phyloP scores from a whole-genome alignment of 2,329 filamentous ascomycete species.

The Tolypocladium guangdongense region DNA sequence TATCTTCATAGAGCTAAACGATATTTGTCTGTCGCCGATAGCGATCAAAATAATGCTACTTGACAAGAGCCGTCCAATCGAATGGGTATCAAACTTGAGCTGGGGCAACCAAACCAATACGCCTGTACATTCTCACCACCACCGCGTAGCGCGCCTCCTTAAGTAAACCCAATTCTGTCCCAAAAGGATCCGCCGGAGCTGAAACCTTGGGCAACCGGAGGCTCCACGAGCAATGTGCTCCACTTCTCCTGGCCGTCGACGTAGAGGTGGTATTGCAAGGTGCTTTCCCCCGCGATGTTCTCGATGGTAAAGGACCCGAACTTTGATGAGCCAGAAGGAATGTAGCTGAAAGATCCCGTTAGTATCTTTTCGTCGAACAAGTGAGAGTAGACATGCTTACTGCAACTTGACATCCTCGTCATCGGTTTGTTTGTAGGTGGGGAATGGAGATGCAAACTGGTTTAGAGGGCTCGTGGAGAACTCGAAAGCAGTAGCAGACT shows the following conservation, averaged over 20 bases:
- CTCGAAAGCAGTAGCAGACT: conserved; percentile 64
- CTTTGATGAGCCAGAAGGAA: conserved; percentile 79
- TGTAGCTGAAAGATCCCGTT: conserved; percentile 41
- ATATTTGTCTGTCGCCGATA: background rate
- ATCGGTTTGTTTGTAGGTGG: conserved; percentile 74
- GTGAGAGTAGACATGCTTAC: conserved; percentile 34
- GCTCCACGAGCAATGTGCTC: conserved; percentile 48
- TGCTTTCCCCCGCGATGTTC: conserved; percentile 51
- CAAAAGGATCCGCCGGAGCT: conserved; percentile 31
- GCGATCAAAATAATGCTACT: background rate
- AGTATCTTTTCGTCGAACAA: background rate
- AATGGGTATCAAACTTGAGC: background rate
- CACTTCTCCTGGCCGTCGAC: conserved; percentile 72
- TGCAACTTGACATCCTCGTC: conserved; percentile 75
- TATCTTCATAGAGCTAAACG: background rate
- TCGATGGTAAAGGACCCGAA: conserved; percentile 67
- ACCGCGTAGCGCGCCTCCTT: background rate
- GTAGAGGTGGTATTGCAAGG: conserved; percentile 70
- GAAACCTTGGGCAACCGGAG: conserved; percentile 17
- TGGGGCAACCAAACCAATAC: background rate
- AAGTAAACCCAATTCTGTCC: conserved; percentile 26
- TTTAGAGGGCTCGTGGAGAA: conserved; percentile 85
- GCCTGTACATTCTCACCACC: background rate
- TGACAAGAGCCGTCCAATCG: background rate
- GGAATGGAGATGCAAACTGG: conserved; percentile 84